Evolutionary conservation across 768 basidiomycete species (phyloP), one percentile per base, ranked within the genome.

Genomic region (Cystofilobasidium bisporidii): DNA sequence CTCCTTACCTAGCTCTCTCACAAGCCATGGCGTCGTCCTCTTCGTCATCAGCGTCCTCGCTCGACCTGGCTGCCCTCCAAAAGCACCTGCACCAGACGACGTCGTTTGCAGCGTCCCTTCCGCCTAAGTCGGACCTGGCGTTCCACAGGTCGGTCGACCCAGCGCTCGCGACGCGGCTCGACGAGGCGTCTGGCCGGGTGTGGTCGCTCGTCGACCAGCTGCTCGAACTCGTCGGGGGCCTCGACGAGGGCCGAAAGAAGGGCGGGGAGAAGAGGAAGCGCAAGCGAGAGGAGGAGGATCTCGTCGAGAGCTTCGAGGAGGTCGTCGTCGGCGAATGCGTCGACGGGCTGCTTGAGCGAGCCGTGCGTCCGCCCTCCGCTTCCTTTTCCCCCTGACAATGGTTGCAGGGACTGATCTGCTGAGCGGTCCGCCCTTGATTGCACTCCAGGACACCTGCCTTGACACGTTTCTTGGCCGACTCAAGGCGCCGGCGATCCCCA

Each of bases 61-160:
- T 43, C 22, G 76, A 76, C 58, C 66, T 76, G 30, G 70, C 74
- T 8, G 70, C 69, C 22, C 63, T 77, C 20, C 75, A 76, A 32
- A 50, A 65, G 26, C 72, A 75, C 55, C 71, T 79, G 5, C 73
- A 76, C 28, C 65, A 55, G 20, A 61, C 77, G 3, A 79, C 78
- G 12, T 69, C 71, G 5, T 71, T 74, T 33, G 78, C 77, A 8
- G 71, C 74, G 4, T 60, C 56, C 10, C 71, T 80, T 10, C 79
- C 79, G 17, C 58, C 60, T 12, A 87, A 91, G 3, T 70, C 79
- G 18, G 93, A 97, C 78, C 80, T 98, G 65, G 78, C 81, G n/a
- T 97, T 92, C 76, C 89, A 96, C 77, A 86, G 89, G 28, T 88
- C 92, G 2, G 83, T 98, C 70, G 87, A 93, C 75, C 77, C 82